Evolutionary conservation across 306 rosid genomes (phyloP).

Genomic region (Lathyrus oleraceus): DNA sequence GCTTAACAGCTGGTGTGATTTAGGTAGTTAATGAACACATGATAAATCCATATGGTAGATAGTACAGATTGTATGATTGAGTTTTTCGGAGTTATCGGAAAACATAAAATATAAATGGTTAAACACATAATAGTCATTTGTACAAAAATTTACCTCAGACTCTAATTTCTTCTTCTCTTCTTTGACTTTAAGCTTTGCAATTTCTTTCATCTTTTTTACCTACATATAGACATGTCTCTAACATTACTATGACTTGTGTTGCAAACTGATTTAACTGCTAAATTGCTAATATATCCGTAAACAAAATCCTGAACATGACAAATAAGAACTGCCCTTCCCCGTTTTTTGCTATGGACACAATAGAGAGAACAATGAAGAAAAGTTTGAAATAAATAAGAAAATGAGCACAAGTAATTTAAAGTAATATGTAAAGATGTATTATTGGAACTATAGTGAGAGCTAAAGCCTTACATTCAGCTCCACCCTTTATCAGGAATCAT

Average conservation of each 20-base stretch:
- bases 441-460: slow-evolving; percentile 14
- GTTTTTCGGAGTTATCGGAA: slow-evolving; percentile 18
- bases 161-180: slow-evolving; percentile 83
- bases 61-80: slow-evolving; percentile 21
- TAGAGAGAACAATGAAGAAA: not conserved
- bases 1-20: not conserved
- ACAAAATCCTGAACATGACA: not conserved
- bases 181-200: slow-evolving; percentile 77
- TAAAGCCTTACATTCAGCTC: slow-evolving; percentile 24
- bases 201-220: slow-evolving; percentile 86
- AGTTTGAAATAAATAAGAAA: slow-evolving; percentile 17
- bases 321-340: slow-evolving; percentile 12
- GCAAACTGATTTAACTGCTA: slow-evolving; percentile 22
- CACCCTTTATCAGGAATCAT: not conserved
- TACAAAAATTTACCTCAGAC: slow-evolving; percentile 60
- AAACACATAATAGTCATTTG: slow-evolving; percentile 11
- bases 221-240: slow-evolving; percentile 43
- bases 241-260: slow-evolving; percentile 16
- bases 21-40: not conserved
- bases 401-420: not conserved
- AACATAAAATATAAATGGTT: slow-evolving; percentile 16
- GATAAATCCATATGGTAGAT: slow-evolving; percentile 3
- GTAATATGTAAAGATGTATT: not conserved
- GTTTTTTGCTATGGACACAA: not conserved
- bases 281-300: slow-evolving; percentile 10